Conservation (phyloP, 805 yeast species). For the Maudiozyma serrabonitensis region DNA sequence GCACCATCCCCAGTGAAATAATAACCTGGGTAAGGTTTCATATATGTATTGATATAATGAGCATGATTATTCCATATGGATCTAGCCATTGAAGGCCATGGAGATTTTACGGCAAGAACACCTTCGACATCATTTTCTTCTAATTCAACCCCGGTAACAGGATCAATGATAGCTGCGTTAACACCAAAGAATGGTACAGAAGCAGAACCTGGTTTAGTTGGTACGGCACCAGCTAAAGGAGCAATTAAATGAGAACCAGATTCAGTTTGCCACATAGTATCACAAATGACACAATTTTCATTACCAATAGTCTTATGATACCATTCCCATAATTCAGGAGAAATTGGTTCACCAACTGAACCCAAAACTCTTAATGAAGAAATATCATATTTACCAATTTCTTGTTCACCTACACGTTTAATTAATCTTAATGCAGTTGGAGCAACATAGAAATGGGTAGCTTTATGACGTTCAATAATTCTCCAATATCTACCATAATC, state of each 20-base stretch:
- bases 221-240: constrained; percentile 88
- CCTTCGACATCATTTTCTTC: constrained; percentile 90
- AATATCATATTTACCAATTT: constrained; percentile 70
- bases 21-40: constrained; percentile 85
- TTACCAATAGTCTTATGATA: constrained; percentile 88
- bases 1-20: constrained; percentile 99
- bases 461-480: constrained; percentile 80
- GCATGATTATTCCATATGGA: constrained; percentile 83
- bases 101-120: constrained; percentile 76
- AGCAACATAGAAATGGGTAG: constrained; percentile 94
- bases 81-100: constrained; percentile 99
- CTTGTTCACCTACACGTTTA: constrained; percentile 79
- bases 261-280: constrained; percentile 99
- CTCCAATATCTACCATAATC: constrained; percentile 94
- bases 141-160: constrained; percentile 79
- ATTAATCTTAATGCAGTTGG: constrained; percentile 95
- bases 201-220: constrained; percentile 96
- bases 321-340: constrained; percentile 98
- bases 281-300: constrained; percentile 79
- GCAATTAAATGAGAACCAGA: constrained; percentile 93
- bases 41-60: constrained; percentile 83
- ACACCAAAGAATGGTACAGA: constrained; percentile 95
- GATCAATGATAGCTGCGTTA: constrained; percentile 84
- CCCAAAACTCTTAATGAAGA: constrained; percentile 87
- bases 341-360: constrained; percentile 97